phyloP scores from a whole-genome alignment of 768 basidiomycete genomes.

The Suillus occidentalis region DNA sequence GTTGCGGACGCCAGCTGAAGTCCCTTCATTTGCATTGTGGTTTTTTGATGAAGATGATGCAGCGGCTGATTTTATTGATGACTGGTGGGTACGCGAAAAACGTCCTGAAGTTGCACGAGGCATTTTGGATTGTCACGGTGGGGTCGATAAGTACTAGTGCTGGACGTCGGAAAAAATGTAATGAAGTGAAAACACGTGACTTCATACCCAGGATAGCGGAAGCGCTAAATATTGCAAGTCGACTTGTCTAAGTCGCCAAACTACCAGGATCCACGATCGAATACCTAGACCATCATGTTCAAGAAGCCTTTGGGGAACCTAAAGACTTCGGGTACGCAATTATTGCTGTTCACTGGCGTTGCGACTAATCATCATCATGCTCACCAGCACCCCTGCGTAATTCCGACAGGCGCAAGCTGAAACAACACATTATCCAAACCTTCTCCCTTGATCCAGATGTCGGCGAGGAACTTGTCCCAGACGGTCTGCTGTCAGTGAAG shows the following conservation, averaged over 20 bases:
- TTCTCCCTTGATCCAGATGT: conserved; percentile 55
- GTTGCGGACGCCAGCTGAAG: conserved; percentile 56
- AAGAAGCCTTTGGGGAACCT: conserved; percentile 69
- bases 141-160: not conserved
- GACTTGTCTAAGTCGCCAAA: not conserved
- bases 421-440: conserved; percentile 50
- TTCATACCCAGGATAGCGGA: not conserved
- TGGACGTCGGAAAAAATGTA: not conserved
- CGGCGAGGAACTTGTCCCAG: conserved; percentile 71
- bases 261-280: not conserved
- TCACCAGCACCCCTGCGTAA: conserved; percentile 59
- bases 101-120: conserved; percentile 78
- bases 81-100: conserved; percentile 68
- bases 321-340: conserved; percentile 58
- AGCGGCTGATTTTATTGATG: conserved; percentile 46
- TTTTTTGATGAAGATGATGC: conserved; percentile 37
- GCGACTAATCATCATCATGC: not conserved
- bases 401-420: conserved; percentile 74
- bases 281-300: conserved; percentile 52
- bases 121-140: conserved; percentile 42
- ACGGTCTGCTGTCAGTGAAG: conserved; percentile 67
- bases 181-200: not conserved
- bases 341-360: not conserved
- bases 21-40: conserved; percentile 39
- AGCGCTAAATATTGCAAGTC: not conserved